Evolutionary conservation across 805 yeast genomes (phyloP).

Genomic region (Monosporozyma aquatica): DNA sequence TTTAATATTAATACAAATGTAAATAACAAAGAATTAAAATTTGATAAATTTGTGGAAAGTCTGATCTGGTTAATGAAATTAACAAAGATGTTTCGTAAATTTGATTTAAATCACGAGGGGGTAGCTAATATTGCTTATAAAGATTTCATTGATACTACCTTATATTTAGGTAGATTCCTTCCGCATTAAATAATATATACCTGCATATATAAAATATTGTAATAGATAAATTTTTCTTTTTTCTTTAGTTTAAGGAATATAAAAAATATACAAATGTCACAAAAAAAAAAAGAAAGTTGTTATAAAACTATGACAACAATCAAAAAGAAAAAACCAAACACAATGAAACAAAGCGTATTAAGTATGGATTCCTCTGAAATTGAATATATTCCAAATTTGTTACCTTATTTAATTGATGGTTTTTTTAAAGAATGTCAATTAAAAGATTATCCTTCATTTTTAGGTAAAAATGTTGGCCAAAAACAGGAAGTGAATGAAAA

Average conservation of each 20-base stretch:
- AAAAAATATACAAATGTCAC: neutral
- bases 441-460: too few relatives aligned
- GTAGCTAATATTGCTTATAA: slow-evolving; percentile 57
- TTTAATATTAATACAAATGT: slow-evolving; percentile 20
- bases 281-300: neutral
- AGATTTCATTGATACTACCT: slow-evolving; percentile 50
- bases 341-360: neutral
- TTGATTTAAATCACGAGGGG: slow-evolving; percentile 67
- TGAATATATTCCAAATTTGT: neutral
- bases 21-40: slow-evolving; percentile 41
- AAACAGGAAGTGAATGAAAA: neutral
- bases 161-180: slow-evolving; percentile 31
- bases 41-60: slow-evolving; percentile 75
- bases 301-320: neutral
- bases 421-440: neutral
- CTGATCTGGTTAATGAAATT: slow-evolving; percentile 67
- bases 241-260: neutral
- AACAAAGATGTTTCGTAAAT: slow-evolving; percentile 70
- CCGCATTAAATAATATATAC: slow-evolving; percentile 18
- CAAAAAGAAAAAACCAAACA: neutral
- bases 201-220: neutral
- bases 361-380: neutral
- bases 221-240: neutral
- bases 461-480: neutral
- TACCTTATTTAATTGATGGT: neutral